A percentile compares a stretch with the other conserved stretches of the same genome.
Conservation (phyloP, 2,329 filamentous ascomycete genomes). For the Aspergillus fructus region DNA sequence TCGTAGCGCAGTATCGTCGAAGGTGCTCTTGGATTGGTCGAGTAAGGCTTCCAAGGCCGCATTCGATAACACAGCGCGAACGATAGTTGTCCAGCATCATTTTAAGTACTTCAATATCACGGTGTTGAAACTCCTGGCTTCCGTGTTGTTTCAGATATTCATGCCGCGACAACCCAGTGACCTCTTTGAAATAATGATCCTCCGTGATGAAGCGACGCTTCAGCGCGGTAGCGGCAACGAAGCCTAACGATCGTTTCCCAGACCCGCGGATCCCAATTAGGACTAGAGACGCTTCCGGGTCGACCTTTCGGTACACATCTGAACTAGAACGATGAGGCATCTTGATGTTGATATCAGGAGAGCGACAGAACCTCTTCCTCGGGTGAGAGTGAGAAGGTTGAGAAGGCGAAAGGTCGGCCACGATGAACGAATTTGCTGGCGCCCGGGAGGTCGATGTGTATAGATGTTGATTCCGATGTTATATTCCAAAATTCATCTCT, state of each 20-base stretch:
- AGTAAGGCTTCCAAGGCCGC: constrained; percentile 44
- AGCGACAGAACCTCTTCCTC: constrained; percentile 2
- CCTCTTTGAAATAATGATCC: constrained; percentile 45
- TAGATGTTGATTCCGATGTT: background rate
- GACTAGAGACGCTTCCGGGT: constrained; percentile 41
- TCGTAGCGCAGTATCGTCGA: constrained; percentile 35
- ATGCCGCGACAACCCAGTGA: constrained; percentile 43
- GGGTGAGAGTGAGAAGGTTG: background rate
- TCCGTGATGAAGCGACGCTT: constrained; percentile 46
- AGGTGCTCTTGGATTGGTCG: constrained; percentile 43
- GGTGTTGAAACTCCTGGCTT: constrained; percentile 43
- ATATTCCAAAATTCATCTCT: background rate
- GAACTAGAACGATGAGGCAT: constrained; percentile 13
- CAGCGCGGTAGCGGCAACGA: constrained; percentile 44
- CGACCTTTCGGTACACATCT: constrained; percentile 27
- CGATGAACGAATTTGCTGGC: background rate
- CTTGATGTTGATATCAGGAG: background rate
- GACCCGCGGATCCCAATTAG: constrained; percentile 46
- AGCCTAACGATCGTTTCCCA: constrained; percentile 44
- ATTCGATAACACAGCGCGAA: constrained; percentile 44
- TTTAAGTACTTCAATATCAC: constrained; percentile 43
- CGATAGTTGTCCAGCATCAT: constrained; percentile 46
- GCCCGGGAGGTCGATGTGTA: background rate
- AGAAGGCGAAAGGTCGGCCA: background rate
- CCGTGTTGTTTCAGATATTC: constrained; percentile 42